Base-by-base conservation (phyloP, 306 rosid genomes). In the Spatholobus suberectus region DNA sequence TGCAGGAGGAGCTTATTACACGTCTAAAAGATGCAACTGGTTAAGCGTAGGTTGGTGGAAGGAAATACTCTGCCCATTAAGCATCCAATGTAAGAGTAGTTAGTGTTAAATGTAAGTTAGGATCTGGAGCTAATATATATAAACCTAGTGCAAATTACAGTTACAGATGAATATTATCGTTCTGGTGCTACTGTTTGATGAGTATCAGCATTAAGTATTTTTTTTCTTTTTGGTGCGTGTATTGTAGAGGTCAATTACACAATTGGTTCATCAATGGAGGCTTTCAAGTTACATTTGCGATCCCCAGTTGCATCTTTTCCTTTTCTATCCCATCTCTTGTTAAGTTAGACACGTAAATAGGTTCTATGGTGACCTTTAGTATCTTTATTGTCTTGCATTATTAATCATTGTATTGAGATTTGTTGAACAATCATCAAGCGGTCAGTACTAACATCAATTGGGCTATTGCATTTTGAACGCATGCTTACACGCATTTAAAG, bases 1-100 rank as follows among this genome's bases (percentile, higher is more conserved):
- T 87, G 58, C 24, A 87, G 90, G 90, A 87, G 57, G 90, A 87
- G 81, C 90, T 87, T 59, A 81, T 87, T 81, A 68, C 82, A 0
- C 90, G 90, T 40, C 86, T 87, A 17, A 87, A 61, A 81, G 87
- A 68, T 23, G 88, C 88, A 47, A 85, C 65, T 51, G 76, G 76
- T 52, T 61, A 26, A 73, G 87, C 71, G 15, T 49, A 77, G 83
- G 43, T 11, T 55, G 80, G 54, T 73, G 75, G 86, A 67, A 67
- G 55, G 80, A 57, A n/a, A 57, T 55, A 26, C 65, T 4, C 54
- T 34, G 52, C 71, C 57, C 77, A 40, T 51, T 40, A 29, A 58
- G 51, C 68, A 2, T 84, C 63, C 69, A 52, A 46, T 68, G 80
- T 58, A 70, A 62, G 61, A 66, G 82, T 84, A 77, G 86, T 40